Base-by-base conservation (phyloP, 2,329 filamentous ascomycete genomes). In the Graphium sp. region DNA sequence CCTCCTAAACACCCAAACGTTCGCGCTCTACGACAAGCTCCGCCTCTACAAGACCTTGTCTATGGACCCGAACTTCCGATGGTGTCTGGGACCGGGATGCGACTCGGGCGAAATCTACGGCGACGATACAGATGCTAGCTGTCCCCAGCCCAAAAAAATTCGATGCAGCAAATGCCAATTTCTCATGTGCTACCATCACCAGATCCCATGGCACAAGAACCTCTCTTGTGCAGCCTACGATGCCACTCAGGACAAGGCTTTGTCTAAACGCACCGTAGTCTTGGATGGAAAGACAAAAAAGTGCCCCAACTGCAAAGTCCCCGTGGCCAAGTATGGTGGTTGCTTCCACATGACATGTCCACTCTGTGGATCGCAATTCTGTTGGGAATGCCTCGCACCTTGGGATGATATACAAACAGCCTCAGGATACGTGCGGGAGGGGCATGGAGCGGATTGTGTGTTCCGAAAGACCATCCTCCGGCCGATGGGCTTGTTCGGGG, bases 301-400 rank as follows among this genome's bases (percentile, higher is more conserved):
- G 3, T 47, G 44, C 22, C 40, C 40, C 4, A 29, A 29, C 1
- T 47, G 43, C 33, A 32, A 35, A 1, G 30, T 36, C 1, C 24
- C 32, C n/a, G 30, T 45, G n/a, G 32, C 39, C 28, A 46, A 43
- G 25, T 29, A 34, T n/a, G 48, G 43, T 1, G 50, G 51, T 0
- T 56, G 50, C 33, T 52, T 50, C 33, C 52, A 54, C 35, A 55
- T 55, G 52, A 52, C 47, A 1, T 54, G 51, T 37, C 34, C 42
- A 8, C 42, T 44, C 24, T 56, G 52, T 37, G 40, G 42, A 13
- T 44, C 48, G 28, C 47, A 55, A 37, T 56, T 47, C 30, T 47
- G 45, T 39, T 48, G 45, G 45, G 35, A 39, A 28, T 47, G 44
- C 18, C 26, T 43, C 9, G 41, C 40, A n/a, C 37, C 40, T 18